Evolutionary conservation across 2,329 filamentous ascomycete species (phyloP), one percentile per base, ranked within the genome.

Genomic region (Aspergillus carbonarius): DNA sequence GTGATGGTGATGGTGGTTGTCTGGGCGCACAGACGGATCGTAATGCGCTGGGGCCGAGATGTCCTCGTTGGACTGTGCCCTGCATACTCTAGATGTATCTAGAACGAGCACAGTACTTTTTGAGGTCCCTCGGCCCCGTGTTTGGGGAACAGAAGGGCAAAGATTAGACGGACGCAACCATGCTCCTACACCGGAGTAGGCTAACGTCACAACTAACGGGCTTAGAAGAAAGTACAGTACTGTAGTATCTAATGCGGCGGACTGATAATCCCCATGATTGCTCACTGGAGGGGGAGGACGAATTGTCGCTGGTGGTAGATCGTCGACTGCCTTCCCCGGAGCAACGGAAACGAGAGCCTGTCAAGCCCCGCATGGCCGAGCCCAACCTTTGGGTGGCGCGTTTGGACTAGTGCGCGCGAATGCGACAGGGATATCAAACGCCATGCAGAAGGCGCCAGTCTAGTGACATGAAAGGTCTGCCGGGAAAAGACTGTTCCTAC

Each of bases 311-410:
- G 23, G 25, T 15, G 25, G 49, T 27, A 37, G 49, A 51, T 51
- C 49, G 34, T 40, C 49, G 49, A 35, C 37, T 39, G 34, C 49
- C 54, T 72, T 69, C 68, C 66, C 71, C 71, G 71, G 71, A 68
- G 70, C 65, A 73, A 72, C 70, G 71, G 71, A 73, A 66, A 73
- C 63, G 55, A 57, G 53, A 58, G 54, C 40, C 58, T 60, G 56
- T 61, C 64, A 62, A 60, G 63, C 70, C 70, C 69, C 70, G 71
- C 71, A 73, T 72, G 68, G 65, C 71, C 71, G 70, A 72, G 64
- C 54, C 60, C 64, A 63, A 62, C 54, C 54, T 55, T 53, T 60
- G 35, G 30, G 60, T 48, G 59, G 55, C 55, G 57, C 59, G 42
- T 60, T 53, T 56, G 60, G 60, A 54, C 53, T 54, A 62, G 39